A percentile compares a stretch with the other conserved stretches of the same genome.
Evolutionary conservation across 176 grass and related monocot genomes (phyloP).

Genomic region (Echinochloa phyllopogon): DNA sequence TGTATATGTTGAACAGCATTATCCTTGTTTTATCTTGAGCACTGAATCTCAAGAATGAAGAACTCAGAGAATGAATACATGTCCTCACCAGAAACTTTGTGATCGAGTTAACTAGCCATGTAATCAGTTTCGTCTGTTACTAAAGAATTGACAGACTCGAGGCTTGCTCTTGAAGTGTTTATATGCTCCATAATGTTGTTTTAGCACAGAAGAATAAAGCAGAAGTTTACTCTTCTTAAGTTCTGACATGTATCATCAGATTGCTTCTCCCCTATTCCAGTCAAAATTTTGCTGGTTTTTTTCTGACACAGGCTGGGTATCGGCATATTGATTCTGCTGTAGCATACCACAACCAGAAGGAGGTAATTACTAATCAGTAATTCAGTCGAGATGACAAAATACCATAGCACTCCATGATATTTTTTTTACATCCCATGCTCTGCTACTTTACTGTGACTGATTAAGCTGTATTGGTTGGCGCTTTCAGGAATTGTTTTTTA

Average conservation of each 20-base stretch:
- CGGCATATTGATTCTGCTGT: constrained; percentile 76
- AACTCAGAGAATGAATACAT: too few relatives aligned
- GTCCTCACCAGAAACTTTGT: background rate
- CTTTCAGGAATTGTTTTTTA: background rate
- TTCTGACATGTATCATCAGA: background rate
- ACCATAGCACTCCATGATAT: background rate
- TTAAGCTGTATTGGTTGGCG: background rate
- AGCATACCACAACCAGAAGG: constrained; percentile 65
- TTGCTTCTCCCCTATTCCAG: background rate
- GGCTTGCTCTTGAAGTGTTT: background rate
- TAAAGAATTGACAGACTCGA: background rate
- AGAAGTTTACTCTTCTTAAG: background rate
- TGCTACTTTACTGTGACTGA: background rate
- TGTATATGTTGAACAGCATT: background rate
- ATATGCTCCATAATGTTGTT: background rate
- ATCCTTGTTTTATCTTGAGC: background rate
- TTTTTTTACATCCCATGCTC: background rate
- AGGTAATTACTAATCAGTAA: constrained; percentile 50
- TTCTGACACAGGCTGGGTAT: constrained; percentile 55
- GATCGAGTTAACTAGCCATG: background rate
- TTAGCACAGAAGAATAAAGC: background rate
- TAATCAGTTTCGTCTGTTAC: background rate
- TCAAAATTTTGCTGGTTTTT: background rate
- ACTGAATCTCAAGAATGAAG: background rate
- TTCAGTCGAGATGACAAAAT: background rate